Conservation (phyloP, 2,329 filamentous ascomycete genomes). For the Fusarium odoratissimum region DNA sequence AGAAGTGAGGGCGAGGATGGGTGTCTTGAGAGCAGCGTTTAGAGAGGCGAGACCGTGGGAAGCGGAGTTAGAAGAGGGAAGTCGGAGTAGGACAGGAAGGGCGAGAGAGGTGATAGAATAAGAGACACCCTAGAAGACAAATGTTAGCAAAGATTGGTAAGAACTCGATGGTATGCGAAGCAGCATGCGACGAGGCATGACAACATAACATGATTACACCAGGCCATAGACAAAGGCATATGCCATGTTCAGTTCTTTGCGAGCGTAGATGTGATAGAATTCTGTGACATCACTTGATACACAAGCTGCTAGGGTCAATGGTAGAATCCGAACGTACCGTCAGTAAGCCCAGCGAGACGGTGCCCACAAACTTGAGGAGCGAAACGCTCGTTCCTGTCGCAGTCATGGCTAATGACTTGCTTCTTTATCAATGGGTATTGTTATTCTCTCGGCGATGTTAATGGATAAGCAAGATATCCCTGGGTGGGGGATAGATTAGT, state of each 20-base stretch:
- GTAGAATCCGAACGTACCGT: slow-evolving; percentile 70
- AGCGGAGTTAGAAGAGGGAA: slow-evolving; percentile 80
- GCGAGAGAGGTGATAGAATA: slow-evolving; percentile 84
- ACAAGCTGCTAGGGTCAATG: neutral
- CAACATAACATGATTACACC: neutral
- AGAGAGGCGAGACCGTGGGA: slow-evolving; percentile 78
- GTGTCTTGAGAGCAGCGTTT: slow-evolving; percentile 69
- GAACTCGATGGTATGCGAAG: neutral
- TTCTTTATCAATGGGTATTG: neutral
- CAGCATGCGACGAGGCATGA: neutral
- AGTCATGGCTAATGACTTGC: slow-evolving; percentile 62
- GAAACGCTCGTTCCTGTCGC: slow-evolving; percentile 77
- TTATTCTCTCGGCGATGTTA: slow-evolving; percentile 6
- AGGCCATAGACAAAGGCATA: neutral
- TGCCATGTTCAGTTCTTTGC: neutral
- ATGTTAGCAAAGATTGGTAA: slow-evolving; percentile 26
- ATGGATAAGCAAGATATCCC: slow-evolving; percentile 1
- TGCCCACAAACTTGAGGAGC: slow-evolving; percentile 91
- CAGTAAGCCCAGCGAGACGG: slow-evolving; percentile 85
- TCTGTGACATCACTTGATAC: slow-evolving; percentile 27
- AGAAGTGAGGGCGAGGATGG: slow-evolving; percentile 74
- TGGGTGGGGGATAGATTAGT: neutral
- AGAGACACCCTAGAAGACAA: slow-evolving; percentile 78
- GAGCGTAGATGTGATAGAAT: neutral
- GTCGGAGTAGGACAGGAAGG: slow-evolving; percentile 81